phyloP scores from a whole-genome alignment of 352 stramenopile species.

The Phytophthora multivora region DNA sequence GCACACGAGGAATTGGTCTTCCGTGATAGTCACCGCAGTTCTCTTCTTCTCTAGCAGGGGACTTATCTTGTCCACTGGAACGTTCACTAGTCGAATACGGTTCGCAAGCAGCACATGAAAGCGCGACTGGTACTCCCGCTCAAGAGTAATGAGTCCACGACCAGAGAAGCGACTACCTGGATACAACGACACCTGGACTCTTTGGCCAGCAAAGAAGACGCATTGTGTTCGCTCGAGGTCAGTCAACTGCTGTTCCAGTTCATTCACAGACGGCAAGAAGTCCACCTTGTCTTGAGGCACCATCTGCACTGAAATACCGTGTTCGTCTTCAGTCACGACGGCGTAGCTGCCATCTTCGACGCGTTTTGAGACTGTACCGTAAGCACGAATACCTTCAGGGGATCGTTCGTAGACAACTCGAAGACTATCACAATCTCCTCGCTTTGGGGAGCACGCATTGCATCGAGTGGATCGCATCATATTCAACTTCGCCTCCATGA shows the following conservation, averaged over 20 bases:
- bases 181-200: constrained; percentile 78
- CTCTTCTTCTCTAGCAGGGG: constrained; percentile 72
- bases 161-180: constrained; percentile 71
- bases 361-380: constrained; percentile 62
- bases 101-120: constrained; percentile 75
- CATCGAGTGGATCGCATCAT: constrained; percentile 30
- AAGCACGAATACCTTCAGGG: constrained; percentile 45
- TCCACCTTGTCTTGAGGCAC: constrained; percentile 48
- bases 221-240: constrained; percentile 51
- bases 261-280: constrained; percentile 60
- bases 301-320: constrained; percentile 64
- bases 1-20: constrained; percentile 76
- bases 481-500: constrained; percentile 42
- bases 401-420: constrained; percentile 57
- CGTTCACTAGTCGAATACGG: constrained; percentile 71
- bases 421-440: constrained; percentile 19
- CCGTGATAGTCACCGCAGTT: constrained; percentile 55
- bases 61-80: constrained; percentile 62
- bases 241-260: constrained; percentile 57
- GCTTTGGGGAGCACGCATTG: constrained; percentile 7
- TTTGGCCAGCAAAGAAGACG: constrained; percentile 64
- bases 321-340: constrained; percentile 63
- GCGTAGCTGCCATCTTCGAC: constrained; percentile 53
- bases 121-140: constrained; percentile 34
- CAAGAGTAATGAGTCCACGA: constrained; percentile 62